Evolutionary conservation across 768 basidiomycete species (phyloP).

Genomic region (Termitomyces titanicus): DNA sequence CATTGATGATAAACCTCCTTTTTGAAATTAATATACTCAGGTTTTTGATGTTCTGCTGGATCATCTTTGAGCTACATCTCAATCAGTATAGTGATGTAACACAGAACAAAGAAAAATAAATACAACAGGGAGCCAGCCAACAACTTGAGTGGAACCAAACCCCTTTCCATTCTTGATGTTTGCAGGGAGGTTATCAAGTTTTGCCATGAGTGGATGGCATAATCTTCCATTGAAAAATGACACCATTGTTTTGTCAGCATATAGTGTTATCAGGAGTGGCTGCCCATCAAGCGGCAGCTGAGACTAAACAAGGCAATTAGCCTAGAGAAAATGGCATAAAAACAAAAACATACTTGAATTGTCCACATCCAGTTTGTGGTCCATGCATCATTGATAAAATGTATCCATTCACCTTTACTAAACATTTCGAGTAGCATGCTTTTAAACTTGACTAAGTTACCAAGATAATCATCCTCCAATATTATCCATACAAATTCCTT

Average conservation of each 20-base stretch:
- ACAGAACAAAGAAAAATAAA: neutral
- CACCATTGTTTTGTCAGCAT: slow-evolving; percentile 30
- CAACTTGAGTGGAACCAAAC: slow-evolving; percentile 27
- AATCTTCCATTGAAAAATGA: slow-evolving; percentile 33
- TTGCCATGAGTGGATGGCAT: too few relatives aligned
- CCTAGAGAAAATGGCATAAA: neutral
- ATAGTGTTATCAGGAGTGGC: too few relatives aligned
- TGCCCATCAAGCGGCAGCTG: neutral
- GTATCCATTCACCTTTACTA: neutral
- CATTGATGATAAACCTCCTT: slow-evolving; percentile 34
- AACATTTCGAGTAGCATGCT: slow-evolving; percentile 10
- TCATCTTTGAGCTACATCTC: slow-evolving; percentile 25
- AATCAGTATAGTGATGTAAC: neutral
- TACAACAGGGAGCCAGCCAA: too few relatives aligned
- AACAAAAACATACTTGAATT: too few relatives aligned
- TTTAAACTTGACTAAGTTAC: slow-evolving; percentile 27
- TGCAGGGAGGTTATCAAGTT: slow-evolving; percentile 26
- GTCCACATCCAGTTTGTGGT: neutral
- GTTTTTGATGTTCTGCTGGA: slow-evolving; percentile 22
- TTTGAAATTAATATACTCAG: slow-evolving; percentile 29
- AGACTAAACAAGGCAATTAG: too few relatives aligned
- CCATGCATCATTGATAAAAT: neutral
- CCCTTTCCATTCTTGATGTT: slow-evolving; percentile 28
- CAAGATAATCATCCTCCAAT: too few relatives aligned
- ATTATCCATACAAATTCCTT: too few relatives aligned